Base-by-base conservation (phyloP, 345 rosid species). In the Acer negundo region DNA sequence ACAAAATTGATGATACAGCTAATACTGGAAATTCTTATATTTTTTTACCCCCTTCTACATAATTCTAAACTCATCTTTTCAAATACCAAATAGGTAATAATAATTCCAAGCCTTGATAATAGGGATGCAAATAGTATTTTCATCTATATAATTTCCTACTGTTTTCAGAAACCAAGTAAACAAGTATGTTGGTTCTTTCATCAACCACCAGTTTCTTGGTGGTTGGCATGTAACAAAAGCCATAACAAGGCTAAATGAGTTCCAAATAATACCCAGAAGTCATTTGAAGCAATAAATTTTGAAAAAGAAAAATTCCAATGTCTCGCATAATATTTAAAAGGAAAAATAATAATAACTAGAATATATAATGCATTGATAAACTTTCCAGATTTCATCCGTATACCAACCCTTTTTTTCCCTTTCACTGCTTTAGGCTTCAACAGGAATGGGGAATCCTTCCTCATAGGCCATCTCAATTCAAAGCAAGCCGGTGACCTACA, bases 401-500 rank as follows among this genome's bases (percentile, higher is more conserved):
- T 78, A 82, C 92, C n/a, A 69, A 96, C 99, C 91, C 97, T 85
- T 86, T 89, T 85, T 86, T 89, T 96, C 78, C 92, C 53, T 82
- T 85, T 58, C 62, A 2, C 10, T 58, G 1, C 85, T 72, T 73
- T 90, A 73, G 96, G 95, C 75, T 15, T 61, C 75, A 62, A 59
- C 59, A 96, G 78, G 77, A 92, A 96, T 6, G 84, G 66, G 9
- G 98, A 89, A 0, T 90, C 89, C 40, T 8, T 7, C 83, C 53
- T 87, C 90, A 92, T 84, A 22, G 98, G 99, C 99, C 97, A 94
- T 74, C 62, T 55, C 86, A 96, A 87, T 67, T 94, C 95, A 79
- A 94, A 96, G 87, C 99, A 96, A 78, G 93, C 86, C 82, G 89
- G 97, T 67, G 97, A 91, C 99, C 99, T 96, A 69, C 73, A 83